Evolutionary conservation across 1,139 yeast species (phyloP).

Genomic region (Suhomyces wounanorum): DNA sequence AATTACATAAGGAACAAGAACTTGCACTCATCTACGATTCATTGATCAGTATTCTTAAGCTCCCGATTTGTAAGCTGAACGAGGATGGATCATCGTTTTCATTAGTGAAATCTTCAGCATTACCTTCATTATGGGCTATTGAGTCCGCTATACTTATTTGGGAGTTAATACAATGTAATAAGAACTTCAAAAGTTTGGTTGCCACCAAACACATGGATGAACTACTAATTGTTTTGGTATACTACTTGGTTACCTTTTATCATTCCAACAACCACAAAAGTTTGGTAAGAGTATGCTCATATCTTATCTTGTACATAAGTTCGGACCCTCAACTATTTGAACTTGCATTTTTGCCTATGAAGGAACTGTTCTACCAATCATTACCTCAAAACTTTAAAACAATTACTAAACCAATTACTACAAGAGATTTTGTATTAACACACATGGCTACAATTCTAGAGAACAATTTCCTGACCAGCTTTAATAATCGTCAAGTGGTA

Average conservation of each 20-base stretch:
- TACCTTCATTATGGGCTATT: constrained; percentile 52
- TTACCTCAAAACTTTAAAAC: constrained; percentile 52
- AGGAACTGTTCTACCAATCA: constrained; percentile 39
- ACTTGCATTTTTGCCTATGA: constrained; percentile 45
- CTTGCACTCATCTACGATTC: constrained; percentile 48
- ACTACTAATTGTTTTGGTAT: constrained; percentile 54
- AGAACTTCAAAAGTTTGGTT: constrained; percentile 49
- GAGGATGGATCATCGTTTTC: constrained; percentile 23
- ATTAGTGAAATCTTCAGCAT: constrained; percentile 16
- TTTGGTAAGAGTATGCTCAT: constrained; percentile 59
- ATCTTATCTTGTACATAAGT: constrained; percentile 61
- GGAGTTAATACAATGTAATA: constrained; percentile 78
- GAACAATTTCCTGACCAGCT: constrained; percentile 10
- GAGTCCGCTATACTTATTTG: constrained; percentile 67
- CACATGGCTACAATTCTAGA: constrained; percentile 49
- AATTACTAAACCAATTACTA: constrained; percentile 43
- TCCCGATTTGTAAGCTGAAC: constrained; percentile 36
- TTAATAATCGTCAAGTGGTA: neutral
- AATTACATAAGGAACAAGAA: constrained; percentile 56
- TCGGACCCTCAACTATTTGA: constrained; percentile 47
- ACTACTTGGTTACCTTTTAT: constrained; percentile 54
- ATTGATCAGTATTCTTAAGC: constrained; percentile 47
- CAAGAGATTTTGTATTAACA: constrained; percentile 61
- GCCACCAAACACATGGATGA: constrained; percentile 54
- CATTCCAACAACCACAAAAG: constrained; percentile 36